These are phyloP conservation scores for Henningerozyma blattae DNA, from an alignment of 805 yeast species.

Conservation along the genomic window DNA sequence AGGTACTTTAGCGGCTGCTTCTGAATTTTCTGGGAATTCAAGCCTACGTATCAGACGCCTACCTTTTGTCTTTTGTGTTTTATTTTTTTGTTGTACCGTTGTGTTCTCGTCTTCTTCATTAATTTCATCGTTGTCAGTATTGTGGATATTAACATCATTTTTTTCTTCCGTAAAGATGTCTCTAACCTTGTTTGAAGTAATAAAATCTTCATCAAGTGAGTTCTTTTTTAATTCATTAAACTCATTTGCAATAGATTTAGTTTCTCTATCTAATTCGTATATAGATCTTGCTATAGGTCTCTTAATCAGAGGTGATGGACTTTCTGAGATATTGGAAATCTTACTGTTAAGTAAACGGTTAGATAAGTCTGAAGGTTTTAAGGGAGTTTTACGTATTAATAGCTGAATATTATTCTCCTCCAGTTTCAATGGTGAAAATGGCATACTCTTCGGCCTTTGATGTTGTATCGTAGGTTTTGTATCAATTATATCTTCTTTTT, in stretches of 20 bases:
- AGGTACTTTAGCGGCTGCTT: slow-evolving; percentile 1
- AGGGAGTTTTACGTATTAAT: slow-evolving; percentile 7
- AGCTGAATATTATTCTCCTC: slow-evolving; percentile 26
- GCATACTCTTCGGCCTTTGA: slow-evolving; percentile 17
- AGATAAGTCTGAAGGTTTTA: slow-evolving; percentile 3
- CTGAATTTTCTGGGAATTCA: slow-evolving; percentile 1
- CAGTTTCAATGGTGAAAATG: slow-evolving; percentile 21
- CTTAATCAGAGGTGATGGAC: slow-evolving; percentile 23
- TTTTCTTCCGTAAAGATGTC: slow-evolving; percentile 7
- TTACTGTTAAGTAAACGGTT: not conserved
- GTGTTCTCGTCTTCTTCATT: slow-evolving; percentile 5
- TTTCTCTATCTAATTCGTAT: slow-evolving; percentile 21
- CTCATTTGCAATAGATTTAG: slow-evolving; percentile 16
- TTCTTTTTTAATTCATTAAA: slow-evolving; percentile 7
- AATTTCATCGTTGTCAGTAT: slow-evolving; percentile 8
- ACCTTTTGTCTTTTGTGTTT: slow-evolving; percentile 1
- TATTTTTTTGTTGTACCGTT: not conserved
- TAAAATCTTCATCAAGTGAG: not conserved
- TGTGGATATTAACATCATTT: slow-evolving; percentile 8
- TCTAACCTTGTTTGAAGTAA: slow-evolving; percentile 5
- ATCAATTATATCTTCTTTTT: slow-evolving; percentile 2
- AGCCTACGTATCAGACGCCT: slow-evolving; percentile 8
- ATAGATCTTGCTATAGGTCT: slow-evolving; percentile 15
- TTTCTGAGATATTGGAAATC: slow-evolving; percentile 3
- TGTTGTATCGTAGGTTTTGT: slow-evolving; percentile 1